phyloP scores from a whole-genome alignment of 345 rosid species.

The Trapa bicornis region DNA sequence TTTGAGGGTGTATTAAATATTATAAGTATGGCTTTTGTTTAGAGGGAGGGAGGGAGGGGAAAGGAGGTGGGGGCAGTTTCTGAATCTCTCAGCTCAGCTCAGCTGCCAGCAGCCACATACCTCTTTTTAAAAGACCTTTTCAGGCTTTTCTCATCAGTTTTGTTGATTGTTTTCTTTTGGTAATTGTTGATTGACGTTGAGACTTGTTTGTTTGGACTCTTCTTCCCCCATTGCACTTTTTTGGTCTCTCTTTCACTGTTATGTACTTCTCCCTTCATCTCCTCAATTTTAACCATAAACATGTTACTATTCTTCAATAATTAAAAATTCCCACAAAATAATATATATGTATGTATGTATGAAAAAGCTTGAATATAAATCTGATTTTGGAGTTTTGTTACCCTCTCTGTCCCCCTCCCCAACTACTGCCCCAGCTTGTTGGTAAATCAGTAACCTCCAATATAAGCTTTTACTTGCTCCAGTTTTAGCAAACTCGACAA shows the following conservation, averaged over 20 bases:
- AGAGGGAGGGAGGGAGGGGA: no score
- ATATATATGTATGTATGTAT: no score
- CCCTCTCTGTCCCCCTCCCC: not conserved
- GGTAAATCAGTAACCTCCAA: conserved; percentile 32
- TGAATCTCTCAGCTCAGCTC: conserved; percentile 1
- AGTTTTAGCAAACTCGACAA: conserved; percentile 33
- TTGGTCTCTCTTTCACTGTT: conserved; percentile 3
- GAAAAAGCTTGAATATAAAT: not conserved
- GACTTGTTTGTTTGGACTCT: conserved; percentile 24
- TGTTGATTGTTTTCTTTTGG: not conserved
- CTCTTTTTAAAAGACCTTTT: conserved; percentile 12
- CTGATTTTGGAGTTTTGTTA: conserved; percentile 19
- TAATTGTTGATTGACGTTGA: not conserved
- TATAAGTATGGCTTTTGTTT: not conserved
- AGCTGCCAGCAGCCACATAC: conserved; percentile 11
- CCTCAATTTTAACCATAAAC: conserved; percentile 9
- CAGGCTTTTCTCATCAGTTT: conserved; percentile 23
- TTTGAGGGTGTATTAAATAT: no score
- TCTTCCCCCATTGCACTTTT: conserved; percentile 13
- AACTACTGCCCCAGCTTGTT: not conserved
- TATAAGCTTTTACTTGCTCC: conserved; percentile 26
- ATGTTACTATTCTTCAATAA: no score
- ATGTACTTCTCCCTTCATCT: conserved; percentile 19
- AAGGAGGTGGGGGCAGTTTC: not conserved
- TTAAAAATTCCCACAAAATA: no score